Evolutionary conservation across 1,284 basidiomycete species (phyloP), one percentile per base, ranked within the genome.

Genomic region (Cryptococcus hybrid): DNA sequence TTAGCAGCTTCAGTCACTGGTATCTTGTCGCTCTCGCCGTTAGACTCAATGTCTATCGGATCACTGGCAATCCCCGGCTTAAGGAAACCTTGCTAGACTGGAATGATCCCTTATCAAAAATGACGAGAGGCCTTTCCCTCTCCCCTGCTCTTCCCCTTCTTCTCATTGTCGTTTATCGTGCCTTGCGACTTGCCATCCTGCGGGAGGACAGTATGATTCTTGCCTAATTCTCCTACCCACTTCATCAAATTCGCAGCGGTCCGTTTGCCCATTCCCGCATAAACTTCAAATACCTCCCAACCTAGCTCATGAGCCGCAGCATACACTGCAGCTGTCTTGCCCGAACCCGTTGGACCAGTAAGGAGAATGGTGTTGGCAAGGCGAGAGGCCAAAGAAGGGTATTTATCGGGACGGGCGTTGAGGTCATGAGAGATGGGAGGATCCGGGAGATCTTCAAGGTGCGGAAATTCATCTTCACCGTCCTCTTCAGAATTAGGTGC

Each of bases 281-380:
- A 91, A 7, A 99, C 90, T 75, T 99, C 96, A 70, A 99, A 97
- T 9, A 99, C 86, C 52, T 96, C 90, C 88, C 90, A 99, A 4
- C 89, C 92, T 18, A 99, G 82, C 75, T 98, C 92, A 46, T 88
- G 84, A 3, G 94, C 92, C 63, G 92, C 94, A 0, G 94, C 93
- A 72, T 96, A 91, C 0, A 97, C 88, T 5, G 92, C 86, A 0
- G 92, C 88, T 3, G 92, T 93, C 79, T 99, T 99, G 34, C 96
- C 96, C 48, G 83, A 83, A 1, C 95, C 96, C 30, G 83, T 78
- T 0, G 92, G 90, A 0, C 96, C 96, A 24, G 80, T 71, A 34
- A 99, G 83, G 2, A 99, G 79, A 54, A 97, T 88, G 0, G 90
- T 88, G 74, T 95, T 97, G 46, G 86, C 86, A 24, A 96, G 80